A percentile compares a stretch with the other conserved stretches of the same genome.
Conservation (phyloP, 1,284 basidiomycete species). For the Trichosporon faecale region DNA sequence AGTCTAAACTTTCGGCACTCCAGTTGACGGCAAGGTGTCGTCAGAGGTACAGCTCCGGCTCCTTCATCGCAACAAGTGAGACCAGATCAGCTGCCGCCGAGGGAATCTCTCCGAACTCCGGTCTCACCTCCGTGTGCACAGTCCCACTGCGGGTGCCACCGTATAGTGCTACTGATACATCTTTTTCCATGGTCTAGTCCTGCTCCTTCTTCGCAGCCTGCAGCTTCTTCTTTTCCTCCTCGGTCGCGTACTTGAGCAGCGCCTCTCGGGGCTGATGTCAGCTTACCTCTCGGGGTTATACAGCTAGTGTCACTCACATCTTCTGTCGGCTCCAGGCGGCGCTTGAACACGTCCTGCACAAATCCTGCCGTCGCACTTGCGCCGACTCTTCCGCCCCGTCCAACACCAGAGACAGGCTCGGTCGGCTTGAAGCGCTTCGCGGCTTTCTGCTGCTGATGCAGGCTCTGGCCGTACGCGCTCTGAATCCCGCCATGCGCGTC, state of each 20-base stretch:
- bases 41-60: too few species aligned
- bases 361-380: constrained; percentile 92
- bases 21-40: background rate
- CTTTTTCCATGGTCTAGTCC: background rate
- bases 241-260: constrained; percentile 83
- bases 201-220: background rate
- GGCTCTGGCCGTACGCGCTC: constrained; percentile 72
- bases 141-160: background rate
- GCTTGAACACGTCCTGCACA: constrained; percentile 77
- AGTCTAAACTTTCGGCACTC: background rate
- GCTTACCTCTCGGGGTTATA: background rate
- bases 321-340: constrained; percentile 58
- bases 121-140: background rate
- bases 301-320: constrained; percentile 66
- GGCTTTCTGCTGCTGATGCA: constrained; percentile 82
- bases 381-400: constrained; percentile 87
- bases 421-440: constrained; percentile 86
- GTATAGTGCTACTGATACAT: background rate
- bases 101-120: background rate
- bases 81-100: too few species aligned
- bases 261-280: constrained; percentile 81
- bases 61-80: too few species aligned
- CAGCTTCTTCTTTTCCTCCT: constrained; percentile 57
- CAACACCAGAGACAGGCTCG: constrained; percentile 85
- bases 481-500: constrained; percentile 76